Evolutionary conservation across 805 yeast genomes (phyloP).

Genomic region (Ogataea ganodermae): DNA sequence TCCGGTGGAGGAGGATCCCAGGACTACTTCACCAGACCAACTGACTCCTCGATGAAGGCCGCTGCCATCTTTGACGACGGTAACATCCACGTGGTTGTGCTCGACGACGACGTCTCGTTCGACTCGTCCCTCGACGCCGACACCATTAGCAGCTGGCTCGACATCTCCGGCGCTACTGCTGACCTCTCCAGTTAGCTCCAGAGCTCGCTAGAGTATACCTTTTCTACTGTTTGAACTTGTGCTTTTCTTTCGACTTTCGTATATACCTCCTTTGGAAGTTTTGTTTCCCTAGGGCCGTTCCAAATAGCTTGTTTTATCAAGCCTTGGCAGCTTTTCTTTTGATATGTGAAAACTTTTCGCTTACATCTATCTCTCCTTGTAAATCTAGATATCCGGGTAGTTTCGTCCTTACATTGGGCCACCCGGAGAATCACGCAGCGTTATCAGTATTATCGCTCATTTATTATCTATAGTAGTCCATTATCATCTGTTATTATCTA

Average conservation of each 20-base stretch:
- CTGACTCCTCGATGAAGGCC: slow-evolving; percentile 74
- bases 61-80: slow-evolving; percentile 78
- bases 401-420: no score
- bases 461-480: no score
- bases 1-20: slow-evolving; percentile 80
- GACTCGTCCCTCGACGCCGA: slow-evolving; percentile 52
- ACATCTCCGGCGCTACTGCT: slow-evolving; percentile 52
- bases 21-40: slow-evolving; percentile 89
- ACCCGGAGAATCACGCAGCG: no score
- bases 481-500: no score
- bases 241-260: slow-evolving; percentile 1
- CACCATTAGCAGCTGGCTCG: slow-evolving; percentile 64
- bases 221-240: slow-evolving; percentile 1
- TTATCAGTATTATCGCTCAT: no score
- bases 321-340: background rate
- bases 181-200: slow-evolving; percentile 4
- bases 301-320: background rate
- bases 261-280: background rate
- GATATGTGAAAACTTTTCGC: background rate
- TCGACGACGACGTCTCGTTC: slow-evolving; percentile 56
- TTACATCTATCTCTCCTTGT: background rate
- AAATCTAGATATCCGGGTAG: no score
- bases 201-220: background rate
- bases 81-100: slow-evolving; percentile 57
- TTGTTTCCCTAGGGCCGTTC: background rate